phyloP scores from a whole-genome alignment of 345 rosid species.

The Sapria himalayana region DNA sequence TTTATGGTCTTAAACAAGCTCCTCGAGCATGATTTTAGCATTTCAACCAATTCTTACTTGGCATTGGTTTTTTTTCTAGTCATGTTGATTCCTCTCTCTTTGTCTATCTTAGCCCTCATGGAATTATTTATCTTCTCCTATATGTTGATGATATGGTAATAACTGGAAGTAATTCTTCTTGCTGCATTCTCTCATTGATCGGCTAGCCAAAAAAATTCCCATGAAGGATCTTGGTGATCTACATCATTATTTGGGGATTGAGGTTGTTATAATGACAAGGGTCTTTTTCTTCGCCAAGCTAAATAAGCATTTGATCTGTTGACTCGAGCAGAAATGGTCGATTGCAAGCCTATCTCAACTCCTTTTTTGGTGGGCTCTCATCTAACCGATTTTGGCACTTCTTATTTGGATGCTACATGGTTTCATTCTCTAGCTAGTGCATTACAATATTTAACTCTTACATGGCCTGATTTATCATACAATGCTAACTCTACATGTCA shows the following conservation, averaged over 20 bases:
- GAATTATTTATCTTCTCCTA: not conserved
- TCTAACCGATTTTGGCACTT: not conserved
- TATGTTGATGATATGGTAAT: not conserved
- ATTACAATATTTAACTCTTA: not conserved
- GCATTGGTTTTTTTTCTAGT: not conserved
- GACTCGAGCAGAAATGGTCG: not conserved
- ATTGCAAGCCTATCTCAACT: not conserved
- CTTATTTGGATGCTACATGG: not conserved
- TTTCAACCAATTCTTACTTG: not conserved
- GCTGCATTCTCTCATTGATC: not conserved
- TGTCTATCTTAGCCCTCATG: not conserved
- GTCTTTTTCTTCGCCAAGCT: not conserved
- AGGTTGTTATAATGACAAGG: not conserved
- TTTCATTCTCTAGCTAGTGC: not conserved
- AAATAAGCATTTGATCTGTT: not conserved
- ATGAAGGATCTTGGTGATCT: not conserved
- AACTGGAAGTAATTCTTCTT: not conserved
- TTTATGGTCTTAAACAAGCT: not conserved
- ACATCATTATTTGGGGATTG: not conserved
- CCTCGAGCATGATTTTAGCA: not conserved
- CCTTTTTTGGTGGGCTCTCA: not conserved
- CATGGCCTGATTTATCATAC: not conserved
- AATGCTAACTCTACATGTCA: not conserved
- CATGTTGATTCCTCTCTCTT: not conserved
- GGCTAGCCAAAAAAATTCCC: not conserved